A percentile compares a stretch with the other conserved stretches of the same genome.
These are phyloP conservation scores for Luffa acutangula DNA, from an alignment of 306 rosid species.

Conservation along the genomic window DNA sequence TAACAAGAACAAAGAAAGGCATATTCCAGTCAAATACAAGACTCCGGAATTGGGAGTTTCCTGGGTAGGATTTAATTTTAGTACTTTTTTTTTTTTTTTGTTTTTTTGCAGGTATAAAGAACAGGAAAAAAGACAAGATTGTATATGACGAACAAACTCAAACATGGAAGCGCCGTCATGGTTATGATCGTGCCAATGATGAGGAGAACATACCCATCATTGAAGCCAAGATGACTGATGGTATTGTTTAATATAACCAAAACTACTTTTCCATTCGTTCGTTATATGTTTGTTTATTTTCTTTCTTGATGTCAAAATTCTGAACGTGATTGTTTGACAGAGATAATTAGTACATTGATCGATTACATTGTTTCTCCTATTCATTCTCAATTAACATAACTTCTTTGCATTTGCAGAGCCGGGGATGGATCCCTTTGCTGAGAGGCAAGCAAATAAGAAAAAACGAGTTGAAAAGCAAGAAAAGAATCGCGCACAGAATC, in stretches of 20 bases:
- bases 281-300: neutral
- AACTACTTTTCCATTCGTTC: neutral
- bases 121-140: conserved; percentile 57
- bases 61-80: neutral
- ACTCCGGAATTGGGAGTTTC: neutral
- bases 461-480: conserved; percentile 63
- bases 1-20: neutral
- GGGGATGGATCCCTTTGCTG: conserved; percentile 78
- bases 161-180: conserved; percentile 74
- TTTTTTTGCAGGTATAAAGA: conserved; percentile 54
- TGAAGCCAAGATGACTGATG: conserved; percentile 79
- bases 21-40: neutral
- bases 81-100: neutral
- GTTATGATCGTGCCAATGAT: conserved; percentile 86
- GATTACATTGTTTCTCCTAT: neutral
- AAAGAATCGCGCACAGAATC: conserved; percentile 57
- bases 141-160: conserved; percentile 51
- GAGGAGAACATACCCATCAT: conserved; percentile 76
- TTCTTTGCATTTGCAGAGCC: conserved; percentile 31
- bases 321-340: neutral
- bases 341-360: neutral
- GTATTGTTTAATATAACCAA: conserved; percentile 13
- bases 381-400: neutral
- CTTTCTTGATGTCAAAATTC: neutral
- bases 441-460: conserved; percentile 62